Conservation (phyloP, 352 stramenopile genomes). For the Phytophthora pinifolia region DNA sequence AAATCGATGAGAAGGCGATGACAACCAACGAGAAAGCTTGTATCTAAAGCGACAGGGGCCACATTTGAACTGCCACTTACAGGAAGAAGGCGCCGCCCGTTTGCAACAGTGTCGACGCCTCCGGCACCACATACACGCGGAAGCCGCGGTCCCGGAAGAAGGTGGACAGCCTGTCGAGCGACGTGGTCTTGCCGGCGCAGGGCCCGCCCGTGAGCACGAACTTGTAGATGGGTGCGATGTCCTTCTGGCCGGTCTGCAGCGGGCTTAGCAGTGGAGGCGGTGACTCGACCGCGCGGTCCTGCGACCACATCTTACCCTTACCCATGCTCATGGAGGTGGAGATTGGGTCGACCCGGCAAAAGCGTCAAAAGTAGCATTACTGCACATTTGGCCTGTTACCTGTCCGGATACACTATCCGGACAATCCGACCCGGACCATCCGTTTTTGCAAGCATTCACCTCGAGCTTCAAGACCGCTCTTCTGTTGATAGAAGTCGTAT, state of each 20-base stretch:
- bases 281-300: conserved; percentile 43
- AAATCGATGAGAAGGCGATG: neutral
- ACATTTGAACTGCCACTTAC: conserved; percentile 31
- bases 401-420: neutral
- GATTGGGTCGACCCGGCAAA: conserved; percentile 5
- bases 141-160: conserved; percentile 93
- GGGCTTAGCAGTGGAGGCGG: conserved; percentile 62
- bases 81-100: conserved; percentile 92
- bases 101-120: conserved; percentile 95
- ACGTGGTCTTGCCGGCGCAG: conserved; percentile 96
- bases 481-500: no score
- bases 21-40: no score
- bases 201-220: conserved; percentile 94
- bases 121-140: conserved; percentile 94
- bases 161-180: conserved; percentile 89
- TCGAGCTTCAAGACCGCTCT: no score
- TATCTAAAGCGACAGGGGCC: conserved; percentile 7
- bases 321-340: conserved; percentile 29
- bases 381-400: neutral
- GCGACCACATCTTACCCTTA: conserved; percentile 56
- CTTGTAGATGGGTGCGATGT: conserved; percentile 88
- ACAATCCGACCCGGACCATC: no score
- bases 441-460: no score
- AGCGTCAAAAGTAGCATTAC: conserved; percentile 8
- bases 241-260: conserved; percentile 64